Conservation (phyloP, 169 alveolate species). For the Plasmodium chabaudi region DNA sequence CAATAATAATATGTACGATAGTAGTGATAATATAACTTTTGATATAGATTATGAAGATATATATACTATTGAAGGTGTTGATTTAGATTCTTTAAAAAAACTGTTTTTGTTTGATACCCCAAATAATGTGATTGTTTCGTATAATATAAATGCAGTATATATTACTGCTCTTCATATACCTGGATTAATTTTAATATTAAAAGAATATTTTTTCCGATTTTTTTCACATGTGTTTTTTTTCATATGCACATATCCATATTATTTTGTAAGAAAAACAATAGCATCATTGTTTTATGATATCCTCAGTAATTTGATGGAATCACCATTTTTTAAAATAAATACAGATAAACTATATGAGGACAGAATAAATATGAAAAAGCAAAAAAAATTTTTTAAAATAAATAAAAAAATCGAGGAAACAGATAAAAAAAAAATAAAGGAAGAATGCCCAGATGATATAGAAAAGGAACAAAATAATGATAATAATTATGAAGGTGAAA, state of each 20-base stretch:
- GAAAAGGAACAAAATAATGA: no score
- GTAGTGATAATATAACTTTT: background rate
- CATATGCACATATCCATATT: slow-evolving; percentile 73
- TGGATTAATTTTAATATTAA: slow-evolving; percentile 31
- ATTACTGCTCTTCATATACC: slow-evolving; percentile 52
- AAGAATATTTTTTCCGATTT: slow-evolving; percentile 46
- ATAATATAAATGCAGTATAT: slow-evolving; percentile 72
- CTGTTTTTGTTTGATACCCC: slow-evolving; percentile 38
- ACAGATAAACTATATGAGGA: slow-evolving; percentile 23
- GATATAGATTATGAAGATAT: slow-evolving; percentile 18
- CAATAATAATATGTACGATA: background rate
- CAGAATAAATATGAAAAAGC: slow-evolving; percentile 5
- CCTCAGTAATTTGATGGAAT: slow-evolving; percentile 16
- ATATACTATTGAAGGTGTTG: slow-evolving; percentile 33
- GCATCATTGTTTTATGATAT: slow-evolving; percentile 64
- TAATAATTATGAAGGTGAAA: background rate
- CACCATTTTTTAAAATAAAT: slow-evolving; percentile 16
- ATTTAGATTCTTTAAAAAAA: slow-evolving; percentile 47
- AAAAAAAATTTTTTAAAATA: background rate
- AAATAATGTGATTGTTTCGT: slow-evolving; percentile 52
- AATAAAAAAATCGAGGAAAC: background rate
- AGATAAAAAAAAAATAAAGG: background rate
- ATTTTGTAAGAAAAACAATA: slow-evolving; percentile 50
- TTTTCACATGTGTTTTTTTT: slow-evolving; percentile 75
- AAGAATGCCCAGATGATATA: no score